Base-by-base conservation (phyloP, 116 monocot species). In the Dioscorea cayenensis region DNA sequence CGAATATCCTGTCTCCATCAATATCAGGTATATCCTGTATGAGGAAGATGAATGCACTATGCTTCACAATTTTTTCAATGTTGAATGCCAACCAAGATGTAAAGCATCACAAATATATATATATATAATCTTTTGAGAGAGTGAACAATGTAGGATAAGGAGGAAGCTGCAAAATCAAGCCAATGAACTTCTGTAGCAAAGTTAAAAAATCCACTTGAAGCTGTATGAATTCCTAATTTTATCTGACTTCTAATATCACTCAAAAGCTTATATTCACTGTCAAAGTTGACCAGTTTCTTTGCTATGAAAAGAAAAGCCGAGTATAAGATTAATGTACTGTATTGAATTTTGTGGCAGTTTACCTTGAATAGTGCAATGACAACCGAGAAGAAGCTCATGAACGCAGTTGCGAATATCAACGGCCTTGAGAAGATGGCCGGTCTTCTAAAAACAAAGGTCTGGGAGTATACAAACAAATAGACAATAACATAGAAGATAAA, bases 321-420 rank as follows among this genome's bases (percentile, higher is more conserved):
- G 12, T 43, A 43, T 12, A 43, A 43, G 5, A 43, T 0, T 43
- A 55, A 55, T 55, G 55, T 5, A 55, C 55, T 2, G 17, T 0
- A 16, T 55, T n/a, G 58, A 63, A 58, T 3, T 28, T 49, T 16
- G 35, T 28, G 59, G 19, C 13, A 59, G 32, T 65, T 80, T 84
- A 99, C 99, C 94, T 99, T 99, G 78, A 99, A 99, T 55, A 99
- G 70, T 70, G 99, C 99, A 72, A 94, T 99, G 71, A 99, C 99
- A 75, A 94, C 87, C 51, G 99, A 94, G 75, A 99, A 99, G 91
- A 99, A 94, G 72, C 81, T 87, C 99, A 99, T 99, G 73, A 99
- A 99, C 60, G 89, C 91, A 71, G 89, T 91, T 71, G 99, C 99
- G 81, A 99, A 99, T 70, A 94, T 84, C 80, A 94, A 70, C 21